Evolutionary conservation across 768 basidiomycete species (phyloP), one percentile per base, ranked within the genome.

Genomic region (Termitomyces sp.): DNA sequence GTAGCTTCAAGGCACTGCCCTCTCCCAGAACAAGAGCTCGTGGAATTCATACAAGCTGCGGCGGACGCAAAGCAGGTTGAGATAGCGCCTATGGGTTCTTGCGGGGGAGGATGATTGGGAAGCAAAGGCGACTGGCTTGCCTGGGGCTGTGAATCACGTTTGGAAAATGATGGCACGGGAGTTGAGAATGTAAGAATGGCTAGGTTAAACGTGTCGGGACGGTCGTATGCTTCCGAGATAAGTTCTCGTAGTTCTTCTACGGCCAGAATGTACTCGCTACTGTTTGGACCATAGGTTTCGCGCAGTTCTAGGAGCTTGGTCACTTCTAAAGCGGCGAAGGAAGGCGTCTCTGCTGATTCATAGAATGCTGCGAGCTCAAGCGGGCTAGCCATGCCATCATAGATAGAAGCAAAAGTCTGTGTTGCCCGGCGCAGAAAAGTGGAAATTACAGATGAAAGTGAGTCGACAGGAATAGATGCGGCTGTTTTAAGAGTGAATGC

Each of bases 271-370:
- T 88, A 88, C 63, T 84, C 77, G 48, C 79, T 77, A 67, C 86
- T 86, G 6, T 72, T 66, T 27, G 65, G 55, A 12, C 85, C 87
- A 56, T 79, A 72, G 7, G 67, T 67, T 14, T 68, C 59, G 27
- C 79, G 79, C 39, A 89, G 68, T 12, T 76, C 70, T 16, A 73
- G 63, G 5, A 91, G 72, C 17, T 76, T 76, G 0, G 74, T 71
- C 41, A 91, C 64, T 57, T 86, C 80, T 48, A 89, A 69, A 7
- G 85, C 86, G 28, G 83, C 86, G 60, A 91, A 91, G 16, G 73
- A 69, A 41, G 77, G 67, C 10, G 72, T 66, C 50, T 79, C 77
- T 32, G 78, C 71, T 17, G 81, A 74, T 30, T 84, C 66, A 62
- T 86, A 81, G 62, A 83, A 79, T n/a, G 78, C 68, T 11, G 79